Percentiles rank a stretch among this genome's conserved stretches.
Conservation (phyloP, 768 basidiomycete species). For the Pisolithus orientalis region DNA sequence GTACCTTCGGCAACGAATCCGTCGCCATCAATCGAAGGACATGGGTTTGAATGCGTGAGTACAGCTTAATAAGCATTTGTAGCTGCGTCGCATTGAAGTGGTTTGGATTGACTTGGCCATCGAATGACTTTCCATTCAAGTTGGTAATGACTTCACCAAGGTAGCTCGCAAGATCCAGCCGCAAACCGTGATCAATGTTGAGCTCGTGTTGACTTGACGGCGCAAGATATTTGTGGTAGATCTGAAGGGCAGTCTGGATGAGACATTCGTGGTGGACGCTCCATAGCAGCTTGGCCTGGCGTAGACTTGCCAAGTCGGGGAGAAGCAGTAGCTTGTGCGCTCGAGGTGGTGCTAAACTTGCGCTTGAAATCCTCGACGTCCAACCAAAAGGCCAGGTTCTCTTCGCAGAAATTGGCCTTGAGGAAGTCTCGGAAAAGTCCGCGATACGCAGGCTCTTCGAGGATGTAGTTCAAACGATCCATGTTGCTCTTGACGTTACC, state of each 20-base stretch:
- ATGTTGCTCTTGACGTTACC: conserved; percentile 80
- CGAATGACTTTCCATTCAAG: conserved; percentile 69
- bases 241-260: conserved; percentile 89
- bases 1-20: conserved; percentile 95
- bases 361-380: conserved; percentile 97
- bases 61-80: conserved; percentile 86
- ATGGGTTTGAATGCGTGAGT: conserved; percentile 94
- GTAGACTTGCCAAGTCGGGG: conserved; percentile 42
- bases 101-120: conserved; percentile 75
- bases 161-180: conserved; percentile 91
- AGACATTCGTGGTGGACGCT: conserved; percentile 93
- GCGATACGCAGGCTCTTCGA: conserved; percentile 87
- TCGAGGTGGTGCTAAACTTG: conserved; percentile 93
- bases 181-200: conserved; percentile 95
- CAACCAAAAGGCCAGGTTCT: conserved; percentile 95
- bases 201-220: conserved; percentile 93
- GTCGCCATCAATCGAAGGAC: conserved; percentile 98
- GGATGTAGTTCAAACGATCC: conserved; percentile 83
- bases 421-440: conserved; percentile 93
- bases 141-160: conserved; percentile 83
- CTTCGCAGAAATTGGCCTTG: conserved; percentile 93
- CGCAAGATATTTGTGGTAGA: conserved; percentile 92
- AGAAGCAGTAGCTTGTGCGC: conserved; percentile 61
- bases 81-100: conserved; percentile 95
- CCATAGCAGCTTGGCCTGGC: conserved; percentile 86